Conservation (phyloP, 78 protist species). For the Corallochytrium limacisporum region DNA sequence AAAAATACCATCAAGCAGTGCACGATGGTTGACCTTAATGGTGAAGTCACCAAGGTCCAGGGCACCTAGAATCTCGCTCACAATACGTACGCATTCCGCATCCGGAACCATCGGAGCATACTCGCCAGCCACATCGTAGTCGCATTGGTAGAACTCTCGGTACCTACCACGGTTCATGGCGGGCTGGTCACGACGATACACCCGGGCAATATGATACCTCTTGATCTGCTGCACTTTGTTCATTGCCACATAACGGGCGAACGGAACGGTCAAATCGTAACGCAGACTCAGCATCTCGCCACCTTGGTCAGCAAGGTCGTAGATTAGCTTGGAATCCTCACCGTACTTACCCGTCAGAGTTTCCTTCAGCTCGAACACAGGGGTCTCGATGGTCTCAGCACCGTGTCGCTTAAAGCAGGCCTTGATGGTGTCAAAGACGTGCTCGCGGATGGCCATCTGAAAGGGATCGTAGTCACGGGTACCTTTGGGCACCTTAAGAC, state of each 20-base stretch:
- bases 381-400: constrained; percentile 87
- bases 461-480: constrained; percentile 23
- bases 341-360: constrained; percentile 86
- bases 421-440: constrained; percentile 34
- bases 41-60: constrained; percentile 48
- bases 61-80: constrained; percentile 49
- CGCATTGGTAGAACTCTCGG: constrained; percentile 92
- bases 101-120: constrained; percentile 84
- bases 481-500: background rate
- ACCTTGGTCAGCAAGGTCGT: constrained; percentile 82
- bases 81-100: constrained; percentile 60
- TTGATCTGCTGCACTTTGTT: constrained; percentile 47
- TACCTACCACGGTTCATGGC: constrained; percentile 62
- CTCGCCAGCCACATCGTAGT: constrained; percentile 84
- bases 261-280: constrained; percentile 86
- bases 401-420: constrained; percentile 81
- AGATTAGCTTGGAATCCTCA: constrained; percentile 87
- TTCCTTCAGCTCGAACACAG: constrained; percentile 81
- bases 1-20: constrained; percentile 63
- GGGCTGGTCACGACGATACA: constrained; percentile 88
- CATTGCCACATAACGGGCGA: constrained; percentile 81
- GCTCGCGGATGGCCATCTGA: constrained; percentile 70
- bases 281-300: constrained; percentile 77
- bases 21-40: constrained; percentile 70
- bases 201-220: constrained; percentile 87